phyloP scores from a whole-genome alignment of 2,329 filamentous ascomycete genomes.

The Fusarium nodosum region DNA sequence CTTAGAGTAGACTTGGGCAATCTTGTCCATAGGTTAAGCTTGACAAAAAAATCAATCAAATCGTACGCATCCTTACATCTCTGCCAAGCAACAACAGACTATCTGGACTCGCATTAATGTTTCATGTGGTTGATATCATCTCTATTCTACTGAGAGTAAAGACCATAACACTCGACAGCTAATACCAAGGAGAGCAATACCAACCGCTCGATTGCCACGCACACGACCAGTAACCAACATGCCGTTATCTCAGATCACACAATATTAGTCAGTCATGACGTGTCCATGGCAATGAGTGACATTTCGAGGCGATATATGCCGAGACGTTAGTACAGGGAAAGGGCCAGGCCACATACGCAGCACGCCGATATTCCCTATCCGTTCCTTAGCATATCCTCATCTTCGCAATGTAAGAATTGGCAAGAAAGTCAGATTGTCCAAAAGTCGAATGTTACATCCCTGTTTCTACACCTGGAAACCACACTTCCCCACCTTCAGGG shows the following conservation, averaged over 20 bases:
- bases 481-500: too few relatives aligned
- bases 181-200: background rate
- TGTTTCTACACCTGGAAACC: background rate
- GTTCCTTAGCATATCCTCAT: background rate
- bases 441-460: background rate
- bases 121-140: accelerated
- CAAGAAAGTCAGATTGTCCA: background rate
- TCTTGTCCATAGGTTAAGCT: accelerated
- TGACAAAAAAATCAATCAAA: background rate
- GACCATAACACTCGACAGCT: too few relatives aligned
- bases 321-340: background rate
- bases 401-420: background rate
- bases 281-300: background rate
- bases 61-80: accelerated
- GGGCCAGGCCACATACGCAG: background rate
- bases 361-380: background rate
- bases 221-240: background rate
- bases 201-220: background rate
- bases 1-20: accelerated
- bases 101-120: background rate
- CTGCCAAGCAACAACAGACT: accelerated
- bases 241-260: background rate
- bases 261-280: background rate
- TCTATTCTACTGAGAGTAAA: background rate
- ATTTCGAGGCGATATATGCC: background rate